Conservation (phyloP, 2,329 filamentous ascomycete species). For the Tolypocladium inflatum region DNA sequence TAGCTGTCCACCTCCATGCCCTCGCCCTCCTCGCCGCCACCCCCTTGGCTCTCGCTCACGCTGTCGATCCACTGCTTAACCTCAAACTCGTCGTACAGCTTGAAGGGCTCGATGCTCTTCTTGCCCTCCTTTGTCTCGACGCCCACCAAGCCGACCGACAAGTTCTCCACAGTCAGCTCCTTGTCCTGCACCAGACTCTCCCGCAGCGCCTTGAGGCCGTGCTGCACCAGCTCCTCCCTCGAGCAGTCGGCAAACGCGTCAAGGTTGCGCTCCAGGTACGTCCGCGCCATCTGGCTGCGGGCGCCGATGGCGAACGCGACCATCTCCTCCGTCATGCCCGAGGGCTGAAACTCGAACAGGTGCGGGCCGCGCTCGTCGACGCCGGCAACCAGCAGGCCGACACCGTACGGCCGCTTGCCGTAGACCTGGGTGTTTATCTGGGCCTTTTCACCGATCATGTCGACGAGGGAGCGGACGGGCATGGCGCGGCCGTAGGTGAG, state of each 20-base stretch:
- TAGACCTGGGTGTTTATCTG: slow-evolving; percentile 98
- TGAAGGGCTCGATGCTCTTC: slow-evolving; percentile 67
- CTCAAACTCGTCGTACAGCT: slow-evolving; percentile 82
- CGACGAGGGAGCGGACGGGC: slow-evolving; percentile 78
- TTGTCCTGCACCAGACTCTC: slow-evolving; percentile 95
- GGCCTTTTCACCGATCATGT: slow-evolving; percentile 89
- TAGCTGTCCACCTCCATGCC: slow-evolving; percentile 27
- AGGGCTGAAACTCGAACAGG: slow-evolving; percentile 96
- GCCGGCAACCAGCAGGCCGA: slow-evolving; percentile 84
- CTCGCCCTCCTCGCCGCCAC: slow-evolving; percentile 26
- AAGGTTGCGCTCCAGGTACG: slow-evolving; percentile 88
- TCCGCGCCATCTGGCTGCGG: slow-evolving; percentile 92
- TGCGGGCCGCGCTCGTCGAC: slow-evolving; percentile 92
- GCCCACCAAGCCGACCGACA: slow-evolving; percentile 80
- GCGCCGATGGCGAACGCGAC: slow-evolving; percentile 91
- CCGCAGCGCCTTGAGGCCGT: slow-evolving; percentile 85
- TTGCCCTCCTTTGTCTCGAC: slow-evolving; percentile 37
- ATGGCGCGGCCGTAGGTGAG: slow-evolving; percentile 94
- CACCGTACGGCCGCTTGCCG: slow-evolving; percentile 91
- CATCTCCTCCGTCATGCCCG: slow-evolving; percentile 96
- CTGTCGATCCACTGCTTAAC: slow-evolving; percentile 80
- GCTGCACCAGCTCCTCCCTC: slow-evolving; percentile 79
- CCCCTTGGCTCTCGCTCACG: slow-evolving; percentile 42
- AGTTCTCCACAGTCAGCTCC: slow-evolving; percentile 95
- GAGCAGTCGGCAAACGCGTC: slow-evolving; percentile 69